These are phyloP conservation scores for Pisolithus sp. DNA, from an alignment of 768 basidiomycete species.

Conservation along the genomic window DNA sequence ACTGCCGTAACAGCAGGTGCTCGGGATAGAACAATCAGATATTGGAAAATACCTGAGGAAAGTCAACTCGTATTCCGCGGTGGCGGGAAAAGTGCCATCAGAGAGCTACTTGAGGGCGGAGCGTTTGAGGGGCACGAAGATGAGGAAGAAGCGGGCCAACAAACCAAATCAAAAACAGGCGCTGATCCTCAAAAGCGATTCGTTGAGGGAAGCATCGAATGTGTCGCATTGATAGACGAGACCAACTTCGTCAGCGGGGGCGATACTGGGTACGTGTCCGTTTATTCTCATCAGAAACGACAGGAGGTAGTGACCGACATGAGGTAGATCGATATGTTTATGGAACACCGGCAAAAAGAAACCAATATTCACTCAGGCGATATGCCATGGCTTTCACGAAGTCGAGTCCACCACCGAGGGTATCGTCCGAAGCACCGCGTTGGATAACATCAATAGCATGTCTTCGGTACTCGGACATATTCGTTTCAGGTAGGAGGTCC, in stretches of 20 bases:
- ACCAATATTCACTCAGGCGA: conserved; percentile 76
- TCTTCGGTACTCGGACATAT: conserved; percentile 83
- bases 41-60: conserved; percentile 96
- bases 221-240: conserved; percentile 94
- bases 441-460: conserved; percentile 87
- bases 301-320: neutral
- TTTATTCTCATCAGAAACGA: neutral
- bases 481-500: conserved; percentile 68
- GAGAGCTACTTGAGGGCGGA: conserved; percentile 77
- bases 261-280: conserved; percentile 78
- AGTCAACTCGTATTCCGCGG: conserved; percentile 94
- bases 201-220: conserved; percentile 88
- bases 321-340: conserved; percentile 67
- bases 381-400: conserved; percentile 85
- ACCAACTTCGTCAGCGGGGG: conserved; percentile 89
- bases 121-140: conserved; percentile 52
- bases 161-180: conserved; percentile 30
- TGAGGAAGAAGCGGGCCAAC: conserved; percentile 39
- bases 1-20: conserved; percentile 83
- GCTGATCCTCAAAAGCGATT: conserved; percentile 37
- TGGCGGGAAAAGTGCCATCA: conserved; percentile 76
- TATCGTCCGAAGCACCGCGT: conserved; percentile 65
- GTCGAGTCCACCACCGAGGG: conserved; percentile 68
- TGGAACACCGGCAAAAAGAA: conserved; percentile 95
- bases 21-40: conserved; percentile 86